Conservation (phyloP, 306 rosid species). For the Citrullus colocynthis region DNA sequence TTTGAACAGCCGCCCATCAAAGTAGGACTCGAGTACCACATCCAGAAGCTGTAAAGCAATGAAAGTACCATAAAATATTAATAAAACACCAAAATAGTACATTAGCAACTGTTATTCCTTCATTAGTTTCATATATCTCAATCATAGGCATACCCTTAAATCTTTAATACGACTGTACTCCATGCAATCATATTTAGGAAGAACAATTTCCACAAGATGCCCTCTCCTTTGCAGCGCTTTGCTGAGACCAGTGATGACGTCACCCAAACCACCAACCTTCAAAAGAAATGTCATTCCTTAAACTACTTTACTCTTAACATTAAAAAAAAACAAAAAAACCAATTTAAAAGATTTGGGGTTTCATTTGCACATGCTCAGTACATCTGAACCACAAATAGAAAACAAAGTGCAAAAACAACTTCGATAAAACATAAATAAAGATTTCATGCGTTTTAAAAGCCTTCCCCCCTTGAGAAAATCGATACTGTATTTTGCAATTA, state of each 20-base stretch:
- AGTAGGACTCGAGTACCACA: slow-evolving; percentile 62
- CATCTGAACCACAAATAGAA: not conserved
- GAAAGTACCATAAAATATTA: slow-evolving; percentile 1
- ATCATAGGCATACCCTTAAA: slow-evolving; percentile 49
- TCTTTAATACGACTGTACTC: slow-evolving; percentile 43
- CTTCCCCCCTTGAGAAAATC: no score
- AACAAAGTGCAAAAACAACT: not conserved
- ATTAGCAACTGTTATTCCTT: not conserved
- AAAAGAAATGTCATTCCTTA: slow-evolving; percentile 10
- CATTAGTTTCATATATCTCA: not conserved
- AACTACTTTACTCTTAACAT: not conserved
- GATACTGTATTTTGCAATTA: no score
- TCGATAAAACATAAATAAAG: not conserved
- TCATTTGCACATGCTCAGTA: not conserved
- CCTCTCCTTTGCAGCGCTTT: slow-evolving; percentile 90
- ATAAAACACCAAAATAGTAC: not conserved
- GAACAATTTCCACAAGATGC: slow-evolving; percentile 84
- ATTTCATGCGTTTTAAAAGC: no score
- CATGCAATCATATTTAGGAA: slow-evolving; percentile 95
- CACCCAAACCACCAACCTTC: slow-evolving; percentile 98
- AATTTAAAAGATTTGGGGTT: not conserved
- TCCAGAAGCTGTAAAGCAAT: slow-evolving; percentile 48
- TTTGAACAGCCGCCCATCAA: slow-evolving; percentile 68
- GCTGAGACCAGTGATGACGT: slow-evolving; percentile 77
- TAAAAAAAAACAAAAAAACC: not conserved